phyloP scores from a whole-genome alignment of 495 filamentous ascomycete genomes.

The Apiosordaria backusii region DNA sequence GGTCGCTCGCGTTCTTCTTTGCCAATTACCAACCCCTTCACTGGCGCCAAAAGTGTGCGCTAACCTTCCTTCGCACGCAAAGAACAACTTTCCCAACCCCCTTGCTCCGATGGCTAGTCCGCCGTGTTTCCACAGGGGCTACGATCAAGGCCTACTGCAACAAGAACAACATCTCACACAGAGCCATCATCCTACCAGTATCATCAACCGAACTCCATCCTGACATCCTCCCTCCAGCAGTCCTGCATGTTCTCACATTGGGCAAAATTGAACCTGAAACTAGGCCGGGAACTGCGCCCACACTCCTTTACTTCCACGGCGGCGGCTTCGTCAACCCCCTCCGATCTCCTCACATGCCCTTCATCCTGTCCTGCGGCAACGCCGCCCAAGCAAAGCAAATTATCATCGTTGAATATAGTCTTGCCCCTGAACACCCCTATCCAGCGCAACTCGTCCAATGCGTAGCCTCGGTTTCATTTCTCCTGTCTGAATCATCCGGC shows the following conservation, averaged over 20 bases:
- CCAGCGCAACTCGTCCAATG: conserved; percentile 16
- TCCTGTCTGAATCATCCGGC: conserved; percentile 6
- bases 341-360: conserved; percentile 15
- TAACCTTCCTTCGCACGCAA: conserved; percentile 15
- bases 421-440: conserved; percentile 22
- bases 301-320: conserved; percentile 22
- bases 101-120: conserved; percentile 11
- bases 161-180: conserved; percentile 1
- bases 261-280: background rate
- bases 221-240: background rate
- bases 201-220: background rate
- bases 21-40: conserved; percentile 9
- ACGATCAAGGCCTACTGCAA: conserved; percentile 9
- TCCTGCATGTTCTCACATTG: conserved; percentile 12
- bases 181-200: background rate
- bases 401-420: conserved; percentile 19
- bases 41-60: conserved; percentile 21
- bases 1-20: too few relatives aligned
- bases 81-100: conserved; percentile 11
- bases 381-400: conserved; percentile 1
- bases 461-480: conserved; percentile 6
- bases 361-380: conserved; percentile 12
- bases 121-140: conserved; percentile 9
- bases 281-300: background rate
- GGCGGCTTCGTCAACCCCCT: conserved; percentile 27